These are phyloP conservation scores for Daphne laureola DNA, from an alignment of 441 rosid species.

Conservation along the genomic window DNA sequence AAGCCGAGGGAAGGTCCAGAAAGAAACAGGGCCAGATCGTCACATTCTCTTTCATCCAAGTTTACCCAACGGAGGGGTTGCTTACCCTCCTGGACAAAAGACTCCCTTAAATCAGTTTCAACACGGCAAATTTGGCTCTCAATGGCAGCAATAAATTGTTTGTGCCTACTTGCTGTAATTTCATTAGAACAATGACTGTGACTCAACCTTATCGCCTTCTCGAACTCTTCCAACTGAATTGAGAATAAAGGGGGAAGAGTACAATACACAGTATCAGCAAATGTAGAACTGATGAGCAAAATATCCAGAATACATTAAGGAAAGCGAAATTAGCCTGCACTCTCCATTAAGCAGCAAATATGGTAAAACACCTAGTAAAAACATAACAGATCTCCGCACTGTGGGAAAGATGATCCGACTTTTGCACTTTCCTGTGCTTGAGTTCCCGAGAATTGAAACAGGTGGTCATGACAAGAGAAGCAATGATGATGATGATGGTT, in stretches of 20 bases:
- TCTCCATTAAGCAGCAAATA: no score
- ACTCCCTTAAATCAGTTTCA: conserved; percentile 47
- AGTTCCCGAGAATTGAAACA: not conserved
- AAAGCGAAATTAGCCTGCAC: not conserved
- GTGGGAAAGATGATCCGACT: not conserved
- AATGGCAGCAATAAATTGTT: conserved; percentile 63
- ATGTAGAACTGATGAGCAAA: not conserved
- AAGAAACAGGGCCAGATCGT: conserved; percentile 75
- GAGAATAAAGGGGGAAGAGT: conserved; percentile 8
- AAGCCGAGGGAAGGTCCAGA: conserved; percentile 45
- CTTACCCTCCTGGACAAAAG: conserved; percentile 47
- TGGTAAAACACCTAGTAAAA: not conserved
- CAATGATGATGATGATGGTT: not conserved
- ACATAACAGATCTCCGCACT: not conserved
- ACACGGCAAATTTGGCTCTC: conserved; percentile 55
- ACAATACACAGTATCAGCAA: no score
- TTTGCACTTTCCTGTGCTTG: not conserved
- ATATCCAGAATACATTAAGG: not conserved
- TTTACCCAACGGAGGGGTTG: conserved; percentile 65
- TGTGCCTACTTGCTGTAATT: conserved; percentile 48
- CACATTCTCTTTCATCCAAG: conserved; percentile 68
- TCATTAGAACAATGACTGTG: conserved; percentile 42
- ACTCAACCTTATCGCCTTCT: conserved; percentile 62
- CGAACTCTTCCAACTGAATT: conserved; percentile 83
- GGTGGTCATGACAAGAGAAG: not conserved